Evolutionary conservation across 2,329 filamentous ascomycete species (phyloP), one percentile per base, ranked within the genome.

Genomic region (Botrytis elliptica): DNA sequence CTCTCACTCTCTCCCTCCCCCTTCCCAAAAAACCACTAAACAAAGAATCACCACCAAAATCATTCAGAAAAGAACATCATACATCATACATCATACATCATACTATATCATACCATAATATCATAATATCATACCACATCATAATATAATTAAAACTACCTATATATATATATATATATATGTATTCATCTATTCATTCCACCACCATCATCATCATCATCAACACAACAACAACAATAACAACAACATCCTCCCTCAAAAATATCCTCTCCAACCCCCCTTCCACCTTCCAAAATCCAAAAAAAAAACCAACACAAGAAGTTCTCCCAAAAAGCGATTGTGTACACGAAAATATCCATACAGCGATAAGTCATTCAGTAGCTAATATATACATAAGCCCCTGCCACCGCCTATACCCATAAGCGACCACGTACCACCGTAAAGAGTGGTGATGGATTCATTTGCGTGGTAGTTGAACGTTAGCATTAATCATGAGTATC

Each of bases 401-500:
- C 33, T 4, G 36, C 59, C 29, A 20, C 36, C 9, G 38, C 38
- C 25, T 25, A 22, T 63, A 44, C 38, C n/a, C 38, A 64, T 33
- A 29, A 40, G n/a, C 40, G n/a, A 33, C 62, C 62, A 29, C 29
- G n/a, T 55, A 55, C 52, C n/a, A 29, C 25, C 59, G n/a, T 44
- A 12, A 44, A 18, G 8, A 38, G 18, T 64, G 38, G 16, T n/a
- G 16, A n/a, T 62, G 38, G 9, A 64, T n/a, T n/a, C n/a, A 64
- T 64, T 64, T 42, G 62, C n/a, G n/a, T 33, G 36, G 20, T 57
- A 29, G n/a, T 38, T 57, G 29, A 25, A 33, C n/a, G n/a, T 44
- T 68, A 57, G 36, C 49, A n/a, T 69, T 57, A 18, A 42, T 57
- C 66, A 69, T 57, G 65, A 42, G 46, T n/a, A 57, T 68, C 36